phyloP scores from a whole-genome alignment of 2,329 filamentous ascomycete genomes.

The Colletotrichum euphorbiae region DNA sequence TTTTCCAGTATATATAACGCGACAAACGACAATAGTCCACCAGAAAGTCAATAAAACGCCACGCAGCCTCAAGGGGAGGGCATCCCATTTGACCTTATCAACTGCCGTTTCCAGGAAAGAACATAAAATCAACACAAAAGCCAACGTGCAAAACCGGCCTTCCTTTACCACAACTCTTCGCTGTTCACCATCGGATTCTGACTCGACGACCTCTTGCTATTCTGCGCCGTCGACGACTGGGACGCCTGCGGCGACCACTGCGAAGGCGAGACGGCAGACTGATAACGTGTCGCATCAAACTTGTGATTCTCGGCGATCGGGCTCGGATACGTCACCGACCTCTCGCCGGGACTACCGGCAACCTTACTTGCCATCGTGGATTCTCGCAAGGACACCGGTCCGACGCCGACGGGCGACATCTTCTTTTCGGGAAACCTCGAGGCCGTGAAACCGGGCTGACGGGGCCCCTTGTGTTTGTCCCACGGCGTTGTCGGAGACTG shows the following conservation, averaged over 20 bases:
- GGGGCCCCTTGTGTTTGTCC: constrained; percentile 36
- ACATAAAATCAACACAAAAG: background rate
- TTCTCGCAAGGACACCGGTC: constrained; percentile 28
- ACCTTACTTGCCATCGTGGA: constrained; percentile 39
- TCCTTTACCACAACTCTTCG: constrained; percentile 29
- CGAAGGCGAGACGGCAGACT: constrained; percentile 35
- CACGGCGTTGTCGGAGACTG: constrained; percentile 31
- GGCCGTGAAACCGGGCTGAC: constrained; percentile 33
- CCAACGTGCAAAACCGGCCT: background rate
- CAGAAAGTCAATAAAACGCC: constrained; percentile 28
- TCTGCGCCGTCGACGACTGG: constrained; percentile 9
- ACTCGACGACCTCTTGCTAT: constrained; percentile 22
- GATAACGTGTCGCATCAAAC: constrained; percentile 15
- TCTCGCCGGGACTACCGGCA: constrained; percentile 31
- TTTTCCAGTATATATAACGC: background rate
- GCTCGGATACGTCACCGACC: constrained; percentile 35
- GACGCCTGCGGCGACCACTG: constrained; percentile 13
- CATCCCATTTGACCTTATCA: background rate
- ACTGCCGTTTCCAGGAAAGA: background rate
- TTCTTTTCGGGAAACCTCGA: constrained; percentile 33
- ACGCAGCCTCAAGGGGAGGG: constrained; percentile 17
- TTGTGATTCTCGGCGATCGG: constrained; percentile 29
- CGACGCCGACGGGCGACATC: constrained; percentile 33
- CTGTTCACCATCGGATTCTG: constrained; percentile 36
- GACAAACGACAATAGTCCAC: background rate